Evolutionary conservation across 129 eudicot genomes (phyloP).

Genomic region (Pseudognaphalium luteoalbum): DNA sequence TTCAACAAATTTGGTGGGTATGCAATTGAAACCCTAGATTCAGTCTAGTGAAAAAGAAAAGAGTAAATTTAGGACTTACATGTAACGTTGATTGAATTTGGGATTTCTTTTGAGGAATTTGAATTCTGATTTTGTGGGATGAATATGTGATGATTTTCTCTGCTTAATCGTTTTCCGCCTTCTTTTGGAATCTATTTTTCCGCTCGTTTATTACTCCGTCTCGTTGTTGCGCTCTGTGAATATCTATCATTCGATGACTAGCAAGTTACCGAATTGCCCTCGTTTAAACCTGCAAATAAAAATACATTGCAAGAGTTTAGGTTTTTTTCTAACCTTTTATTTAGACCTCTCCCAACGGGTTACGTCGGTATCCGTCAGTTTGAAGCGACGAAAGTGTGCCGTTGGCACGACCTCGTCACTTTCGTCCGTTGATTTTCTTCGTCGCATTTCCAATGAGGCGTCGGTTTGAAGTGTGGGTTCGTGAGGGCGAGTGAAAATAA

Average conservation of each 20-base stretch:
- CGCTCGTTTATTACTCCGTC: neutral
- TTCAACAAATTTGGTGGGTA: neutral
- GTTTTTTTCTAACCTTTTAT: no score
- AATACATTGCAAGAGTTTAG: no score
- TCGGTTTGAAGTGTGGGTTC: no score
- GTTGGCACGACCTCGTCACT: no score
- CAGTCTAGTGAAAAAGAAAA: neutral
- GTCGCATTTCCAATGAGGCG: no score
- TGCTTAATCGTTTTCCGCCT: neutral
- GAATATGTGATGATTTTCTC: neutral
- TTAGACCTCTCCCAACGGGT: no score
- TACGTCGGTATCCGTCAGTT: no score
- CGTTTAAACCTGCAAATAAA: no score
- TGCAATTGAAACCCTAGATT: neutral
- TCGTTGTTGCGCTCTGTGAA: neutral
- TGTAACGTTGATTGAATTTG: neutral
- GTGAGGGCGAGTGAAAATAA: no score
- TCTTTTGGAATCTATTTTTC: neutral
- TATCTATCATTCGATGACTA: neutral
- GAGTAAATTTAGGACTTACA: neutral
- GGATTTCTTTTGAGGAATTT: neutral
- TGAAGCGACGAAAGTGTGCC: no score
- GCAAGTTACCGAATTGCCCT: neutral
- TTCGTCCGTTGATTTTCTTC: no score
- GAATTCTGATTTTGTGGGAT: neutral